Base-by-base conservation (phyloP, 2,329 filamentous ascomycete species). In the Colletotrichum salicis region DNA sequence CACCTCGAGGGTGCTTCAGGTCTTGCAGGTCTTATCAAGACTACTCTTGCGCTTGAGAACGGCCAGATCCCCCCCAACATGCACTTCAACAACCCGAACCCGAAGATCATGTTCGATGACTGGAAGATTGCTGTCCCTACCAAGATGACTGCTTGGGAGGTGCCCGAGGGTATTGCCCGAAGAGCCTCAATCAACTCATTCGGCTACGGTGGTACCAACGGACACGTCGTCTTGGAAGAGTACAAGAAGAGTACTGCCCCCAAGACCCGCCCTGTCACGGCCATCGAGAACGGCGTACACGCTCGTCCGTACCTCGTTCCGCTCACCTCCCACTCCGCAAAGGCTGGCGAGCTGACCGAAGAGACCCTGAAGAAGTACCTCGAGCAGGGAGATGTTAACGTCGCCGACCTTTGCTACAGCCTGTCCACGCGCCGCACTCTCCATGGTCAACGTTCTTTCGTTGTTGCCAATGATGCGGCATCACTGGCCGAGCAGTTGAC, bases 151-250 rank as follows among this genome's bases (percentile, higher is more conserved):
- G 22, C 48, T 5, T 68, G 65, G 65, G 24, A 61, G 35, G 66
- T 66, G 22, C 67, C 67, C 3, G 37, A 67, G 4, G 70, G 67
- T 12, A 56, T 54, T 19, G 29, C 55, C 4, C 63, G 72, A 10
- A 75, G 77, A 15, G 75, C 72, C n/a, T 78, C 74, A 58, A 75
- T 84, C 29, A 83, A 82, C 73, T 78, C 75, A 13, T 84, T 82
- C 64, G 82, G 82, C 0, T 81, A 77, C 67, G 82, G 82, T 4
- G 82, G 82, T 7, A 75, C 78, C 13, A 48, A 48, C 19, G 41
- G 41, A 48, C 41, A 48, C 8, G 41, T 48, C 19, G 41, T 48
- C 41, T 48, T 48, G 41, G 41, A 48, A 48, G 41, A 48, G 19
- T 22, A 48, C 41, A 22, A 48, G 41, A 48, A 48, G 41, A 48